phyloP scores from a whole-genome alignment of 306 rosid genomes.

The Medicago ruthenica region DNA sequence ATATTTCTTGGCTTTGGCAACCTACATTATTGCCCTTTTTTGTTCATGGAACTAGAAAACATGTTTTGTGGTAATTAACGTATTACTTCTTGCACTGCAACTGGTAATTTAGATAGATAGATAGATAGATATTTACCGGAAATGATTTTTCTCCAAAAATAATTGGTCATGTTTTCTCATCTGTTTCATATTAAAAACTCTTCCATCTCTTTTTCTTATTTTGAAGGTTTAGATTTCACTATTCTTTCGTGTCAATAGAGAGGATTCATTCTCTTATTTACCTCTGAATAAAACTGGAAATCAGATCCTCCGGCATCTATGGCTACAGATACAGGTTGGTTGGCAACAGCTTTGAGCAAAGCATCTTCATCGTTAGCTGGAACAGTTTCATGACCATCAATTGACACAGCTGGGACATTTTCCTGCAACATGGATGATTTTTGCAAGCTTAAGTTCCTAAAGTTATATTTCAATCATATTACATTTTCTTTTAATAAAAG shows the following conservation, averaged over 20 bases:
- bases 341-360: slow-evolving; percentile 61
- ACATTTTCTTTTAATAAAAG: background rate
- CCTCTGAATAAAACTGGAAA: slow-evolving; percentile 69
- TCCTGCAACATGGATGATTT: slow-evolving; percentile 39
- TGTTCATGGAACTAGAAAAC: too few species aligned
- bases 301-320: slow-evolving; percentile 62
- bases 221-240: background rate
- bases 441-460: slow-evolving; percentile 17
- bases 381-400: slow-evolving; percentile 62
- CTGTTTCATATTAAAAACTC: too few species aligned
- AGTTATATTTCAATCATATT: slow-evolving; percentile 2
- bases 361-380: slow-evolving; percentile 56
- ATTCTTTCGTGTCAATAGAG: background rate
- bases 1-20: too few species aligned
- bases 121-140: too few species aligned
- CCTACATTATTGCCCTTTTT: too few species aligned
- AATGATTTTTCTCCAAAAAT: too few species aligned
- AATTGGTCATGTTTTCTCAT: too few species aligned
- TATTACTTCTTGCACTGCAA: too few species aligned
- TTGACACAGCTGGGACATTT: slow-evolving; percentile 53
- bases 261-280: slow-evolving; percentile 7
- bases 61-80: too few species aligned
- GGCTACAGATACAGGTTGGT: slow-evolving; percentile 66
- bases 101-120: too few species aligned
- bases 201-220: too few species aligned